Evolutionary conservation across 2,329 filamentous ascomycete species (phyloP), one percentile per base, ranked within the genome.

Genomic region (Colletotrichum horii): DNA sequence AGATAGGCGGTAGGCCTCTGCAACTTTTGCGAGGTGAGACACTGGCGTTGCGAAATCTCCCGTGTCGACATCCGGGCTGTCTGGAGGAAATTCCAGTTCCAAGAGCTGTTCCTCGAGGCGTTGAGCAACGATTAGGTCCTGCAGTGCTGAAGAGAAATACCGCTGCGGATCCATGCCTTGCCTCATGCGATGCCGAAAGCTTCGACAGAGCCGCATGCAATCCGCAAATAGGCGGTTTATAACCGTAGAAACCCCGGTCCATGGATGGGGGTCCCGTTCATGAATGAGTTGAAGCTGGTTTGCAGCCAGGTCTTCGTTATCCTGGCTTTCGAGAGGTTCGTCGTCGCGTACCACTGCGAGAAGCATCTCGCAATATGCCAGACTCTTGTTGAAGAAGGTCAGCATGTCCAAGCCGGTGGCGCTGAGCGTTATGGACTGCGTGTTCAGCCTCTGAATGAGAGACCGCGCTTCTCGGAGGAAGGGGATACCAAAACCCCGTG

Each of bases 291-390:
- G 73, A 9, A 73, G 56, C 6, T 55, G 71, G 3, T n/a, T 65
- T 22, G 26, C 28, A 8, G 19, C 26, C n/a, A 24, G 3, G 24
- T 60, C 64, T 16, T 48, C 43, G 1, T 28, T 28, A 5, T 68
- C 56, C n/a, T 60, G 73, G 36, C 64, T 34, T 77, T 79, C 65
- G 5, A 77, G 1, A 5, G 75, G 62, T 32, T 78, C 78, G 3
- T 84, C 83, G 38, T 85, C 83, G 1, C 80, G 83, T 6, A 86
- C 83, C 0, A 86, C 82, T 1, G 84, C 82, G 2, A 85, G 78
- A 7, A 86, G 76, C 79, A 86, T 83, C 55, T 86, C 85, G 74
- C 84, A 85, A 71, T 86, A 86, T 0, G 83, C 79, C 70, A 85
- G 77, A 36, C 84, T 85, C 48, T 85, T 84, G 38, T 84, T 83